These are phyloP conservation scores for Gaultheria prostrata DNA, from an alignment of 148 eudicot genomes.

Conservation along the genomic window DNA sequence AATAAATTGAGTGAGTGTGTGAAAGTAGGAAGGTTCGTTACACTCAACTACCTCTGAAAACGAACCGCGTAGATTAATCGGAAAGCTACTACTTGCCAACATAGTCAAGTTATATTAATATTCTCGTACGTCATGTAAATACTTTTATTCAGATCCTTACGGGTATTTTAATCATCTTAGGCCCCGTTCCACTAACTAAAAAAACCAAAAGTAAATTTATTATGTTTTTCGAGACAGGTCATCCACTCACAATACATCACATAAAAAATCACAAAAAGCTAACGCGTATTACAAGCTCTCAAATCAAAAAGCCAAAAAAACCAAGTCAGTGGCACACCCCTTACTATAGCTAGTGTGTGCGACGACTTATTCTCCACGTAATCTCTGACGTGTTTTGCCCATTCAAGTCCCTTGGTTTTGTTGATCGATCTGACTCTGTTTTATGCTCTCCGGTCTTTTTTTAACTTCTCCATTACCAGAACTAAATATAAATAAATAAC, in stretches of 20 bases:
- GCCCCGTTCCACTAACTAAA: too few species aligned
- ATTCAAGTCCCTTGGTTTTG: not conserved
- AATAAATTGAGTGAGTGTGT: not conserved
- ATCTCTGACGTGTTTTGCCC: not conserved
- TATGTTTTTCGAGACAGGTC: too few species aligned
- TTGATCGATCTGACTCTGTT: too few species aligned
- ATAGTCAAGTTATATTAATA: not conserved
- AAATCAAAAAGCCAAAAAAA: too few species aligned
- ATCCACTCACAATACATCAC: too few species aligned
- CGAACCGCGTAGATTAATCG: slow-evolving; percentile 8
- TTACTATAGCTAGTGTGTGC: too few species aligned
- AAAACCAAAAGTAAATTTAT: too few species aligned
- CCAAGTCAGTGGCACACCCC: too few species aligned
- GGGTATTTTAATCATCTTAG: too few species aligned
- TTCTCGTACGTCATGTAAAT: not conserved
- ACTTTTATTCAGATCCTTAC: not conserved
- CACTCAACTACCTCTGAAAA: not conserved
- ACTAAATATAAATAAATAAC: not conserved
- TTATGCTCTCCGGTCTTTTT: not conserved
- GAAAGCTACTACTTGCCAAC: not conserved
- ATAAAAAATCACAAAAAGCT: too few species aligned
- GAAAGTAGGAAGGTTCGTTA: slow-evolving; percentile 4
- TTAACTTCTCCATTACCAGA: not conserved
- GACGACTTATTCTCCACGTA: not conserved
- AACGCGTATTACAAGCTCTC: too few species aligned